Base-by-base conservation (phyloP, 2,329 filamentous ascomycete species). In the Pezicula neosporulosa region DNA sequence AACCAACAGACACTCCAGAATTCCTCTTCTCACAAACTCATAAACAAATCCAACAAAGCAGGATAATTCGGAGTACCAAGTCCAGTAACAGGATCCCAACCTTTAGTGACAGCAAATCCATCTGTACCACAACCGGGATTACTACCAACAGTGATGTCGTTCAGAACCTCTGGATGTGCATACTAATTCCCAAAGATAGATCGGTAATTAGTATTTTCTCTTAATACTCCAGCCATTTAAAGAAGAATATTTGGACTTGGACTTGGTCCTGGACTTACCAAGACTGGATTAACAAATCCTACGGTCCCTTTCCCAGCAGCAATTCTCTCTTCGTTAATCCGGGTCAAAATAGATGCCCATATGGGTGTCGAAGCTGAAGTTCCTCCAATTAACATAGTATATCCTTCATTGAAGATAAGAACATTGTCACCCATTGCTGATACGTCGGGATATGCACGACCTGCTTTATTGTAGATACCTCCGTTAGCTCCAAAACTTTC, bases 261-360 rank as follows among this genome's bases (percentile, higher is more conserved):
- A 24, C 24, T 3, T 24, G 6, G 7, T 13, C 18, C 21, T 36
- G 24, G 6, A 43, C 50, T 47, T 47, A 58, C 56, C 24, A 60
- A 47, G 38, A 45, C 50, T 15, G 57, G 57, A 60, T 85, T 84
- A 44, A 84, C 55, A 68, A 80, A 84, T 0, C 81, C 81, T 7
- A 73, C 46, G 4, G 67, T 62, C 4, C 51, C 55, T 64, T 78
- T 76, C 3, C 77, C 77, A 15, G 66, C 68, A 0, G 73, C 69
- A 24, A 85, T 63, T 24, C 80, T 67, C 2, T 77, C 80, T 58
- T 86, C 82, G 56, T 87, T 87, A 50, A 87, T 70, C 2, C 86
- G 70, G 3, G 77, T 71, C 30, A 87, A 70, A 51, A 86, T 72
- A 15, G 75, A 78, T 1, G 79, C 75, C 3, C 79, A 77, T 0